phyloP scores from a whole-genome alignment of 768 basidiomycete genomes.

The Hypholoma sublateritium region DNA sequence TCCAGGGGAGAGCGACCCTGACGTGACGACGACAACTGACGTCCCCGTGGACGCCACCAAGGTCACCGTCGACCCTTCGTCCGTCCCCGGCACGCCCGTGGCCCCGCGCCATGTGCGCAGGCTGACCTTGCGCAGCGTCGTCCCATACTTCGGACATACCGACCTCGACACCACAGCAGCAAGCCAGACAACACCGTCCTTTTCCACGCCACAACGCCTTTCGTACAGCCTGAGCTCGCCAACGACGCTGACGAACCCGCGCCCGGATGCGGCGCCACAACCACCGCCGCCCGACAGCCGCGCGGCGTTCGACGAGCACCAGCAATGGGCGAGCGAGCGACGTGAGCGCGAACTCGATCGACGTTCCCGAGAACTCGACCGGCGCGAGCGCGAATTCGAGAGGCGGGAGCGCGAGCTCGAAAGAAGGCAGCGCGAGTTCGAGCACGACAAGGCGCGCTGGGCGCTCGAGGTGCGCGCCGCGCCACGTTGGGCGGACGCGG shows the following conservation, averaged over 20 bases:
- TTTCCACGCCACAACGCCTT: background rate
- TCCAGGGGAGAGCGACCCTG: too few species aligned
- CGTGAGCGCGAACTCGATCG: constrained; percentile 18
- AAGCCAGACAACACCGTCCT: background rate
- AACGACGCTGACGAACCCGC: background rate
- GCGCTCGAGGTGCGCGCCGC: constrained; percentile 4
- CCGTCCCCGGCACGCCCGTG: background rate
- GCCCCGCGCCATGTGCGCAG: background rate
- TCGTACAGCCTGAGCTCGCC: background rate
- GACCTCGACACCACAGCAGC: background rate
- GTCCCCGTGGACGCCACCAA: background rate
- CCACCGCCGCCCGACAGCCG: background rate
- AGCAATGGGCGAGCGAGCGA: background rate
- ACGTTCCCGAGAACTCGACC: constrained; percentile 22
- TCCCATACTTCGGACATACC: background rate
- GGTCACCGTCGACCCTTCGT: background rate
- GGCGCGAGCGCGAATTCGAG: constrained; percentile 23
- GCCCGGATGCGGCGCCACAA: background rate
- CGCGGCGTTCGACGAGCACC: background rate
- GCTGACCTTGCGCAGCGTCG: background rate
- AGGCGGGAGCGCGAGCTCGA: constrained; percentile 21
- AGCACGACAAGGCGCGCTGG: constrained; percentile 16
- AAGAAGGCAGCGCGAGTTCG: constrained; percentile 13
- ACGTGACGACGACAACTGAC: too few species aligned
- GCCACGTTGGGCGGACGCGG: constrained; percentile 12